Evolutionary conservation across 768 basidiomycete genomes (phyloP).

Genomic region (Boletus patriciae): DNA sequence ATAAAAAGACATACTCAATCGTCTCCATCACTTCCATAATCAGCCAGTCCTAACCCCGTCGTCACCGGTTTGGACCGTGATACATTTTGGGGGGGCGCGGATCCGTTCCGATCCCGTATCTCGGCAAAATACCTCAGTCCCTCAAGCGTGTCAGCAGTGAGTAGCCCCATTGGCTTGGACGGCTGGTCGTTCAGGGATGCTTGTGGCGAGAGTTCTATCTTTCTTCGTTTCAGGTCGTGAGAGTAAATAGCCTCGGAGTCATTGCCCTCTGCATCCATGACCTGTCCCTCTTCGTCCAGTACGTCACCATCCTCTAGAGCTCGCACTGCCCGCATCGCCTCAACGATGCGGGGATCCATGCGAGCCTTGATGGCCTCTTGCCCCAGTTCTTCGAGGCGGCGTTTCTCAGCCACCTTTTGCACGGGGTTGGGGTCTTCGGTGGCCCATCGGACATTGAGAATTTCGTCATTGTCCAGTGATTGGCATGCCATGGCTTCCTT

Average conservation of each 20-base stretch:
- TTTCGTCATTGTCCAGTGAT: conserved; percentile 94
- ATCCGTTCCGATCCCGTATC: conserved; percentile 69
- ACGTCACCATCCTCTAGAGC: conserved; percentile 80
- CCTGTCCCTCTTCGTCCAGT: conserved; percentile 38
- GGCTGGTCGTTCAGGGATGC: conserved; percentile 32
- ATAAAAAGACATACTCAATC: conserved; percentile 28
- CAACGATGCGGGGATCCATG: conserved; percentile 86
- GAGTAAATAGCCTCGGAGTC: conserved; percentile 38
- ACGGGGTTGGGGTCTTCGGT: conserved; percentile 98
- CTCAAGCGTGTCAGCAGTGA: conserved; percentile 84
- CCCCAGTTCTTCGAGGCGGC: conserved; percentile 79
- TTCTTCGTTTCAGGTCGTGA: conserved; percentile 39
- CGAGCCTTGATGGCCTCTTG: conserved; percentile 80
- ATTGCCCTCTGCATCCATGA: conserved; percentile 35
- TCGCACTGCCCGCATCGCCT: conserved; percentile 82
- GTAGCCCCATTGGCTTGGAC: conserved; percentile 53
- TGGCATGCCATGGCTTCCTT: conserved; percentile 99
- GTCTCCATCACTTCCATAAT: conserved; percentile 79
- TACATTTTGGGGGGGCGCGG: conserved; percentile 11
- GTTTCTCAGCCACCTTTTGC: conserved; percentile 82
- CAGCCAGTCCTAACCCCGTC: conserved; percentile 61
- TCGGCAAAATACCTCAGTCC: conserved; percentile 90
- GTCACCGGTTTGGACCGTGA: conserved; percentile 33
- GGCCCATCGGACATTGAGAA: conserved; percentile 98
- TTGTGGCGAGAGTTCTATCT: conserved; percentile 29